Conservation (phyloP, 805 yeast genomes). For the Kazachstania psychrophila region DNA sequence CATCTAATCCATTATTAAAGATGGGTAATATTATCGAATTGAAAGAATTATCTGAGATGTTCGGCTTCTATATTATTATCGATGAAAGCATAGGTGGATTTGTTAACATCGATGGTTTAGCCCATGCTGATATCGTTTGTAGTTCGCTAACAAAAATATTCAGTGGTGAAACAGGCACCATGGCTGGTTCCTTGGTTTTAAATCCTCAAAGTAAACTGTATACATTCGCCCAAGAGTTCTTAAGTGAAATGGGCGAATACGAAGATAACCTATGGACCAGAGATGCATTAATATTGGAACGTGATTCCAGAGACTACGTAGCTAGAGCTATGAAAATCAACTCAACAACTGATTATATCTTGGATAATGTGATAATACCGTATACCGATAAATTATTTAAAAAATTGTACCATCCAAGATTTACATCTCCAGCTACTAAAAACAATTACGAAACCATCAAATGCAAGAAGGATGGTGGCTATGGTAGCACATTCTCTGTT, state of each 20-base stretch:
- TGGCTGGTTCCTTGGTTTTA: constrained; percentile 83
- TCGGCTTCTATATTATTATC: constrained; percentile 68
- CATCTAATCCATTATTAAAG: constrained; percentile 85
- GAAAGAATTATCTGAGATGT: constrained; percentile 55
- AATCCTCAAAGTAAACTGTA: constrained; percentile 56
- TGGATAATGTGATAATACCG: constrained; percentile 40
- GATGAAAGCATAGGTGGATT: constrained; percentile 95
- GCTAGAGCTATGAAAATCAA: constrained; percentile 48
- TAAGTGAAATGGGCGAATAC: constrained; percentile 41
- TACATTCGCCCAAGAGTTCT: constrained; percentile 29
- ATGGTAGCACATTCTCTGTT: constrained; percentile 78
- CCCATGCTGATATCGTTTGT: constrained; percentile 78
- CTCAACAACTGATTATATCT: constrained; percentile 44
- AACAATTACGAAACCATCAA: constrained; percentile 62
- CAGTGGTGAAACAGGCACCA: constrained; percentile 80
- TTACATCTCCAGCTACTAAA: constrained; percentile 38
- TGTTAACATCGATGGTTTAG: constrained; percentile 69
- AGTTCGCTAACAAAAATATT: constrained; percentile 86
- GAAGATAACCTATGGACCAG: constrained; percentile 79
- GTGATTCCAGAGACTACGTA: constrained; percentile 86
- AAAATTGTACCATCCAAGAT: constrained; percentile 62
- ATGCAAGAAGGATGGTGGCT: constrained; percentile 61
- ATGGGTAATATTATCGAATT: constrained; percentile 70
- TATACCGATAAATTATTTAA: constrained; percentile 42
- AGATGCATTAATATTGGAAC: constrained; percentile 84